A percentile compares a stretch with the other conserved stretches of the same genome.
Conservation (phyloP, 1,139 yeast species). For the Blastobotrys niveus region DNA sequence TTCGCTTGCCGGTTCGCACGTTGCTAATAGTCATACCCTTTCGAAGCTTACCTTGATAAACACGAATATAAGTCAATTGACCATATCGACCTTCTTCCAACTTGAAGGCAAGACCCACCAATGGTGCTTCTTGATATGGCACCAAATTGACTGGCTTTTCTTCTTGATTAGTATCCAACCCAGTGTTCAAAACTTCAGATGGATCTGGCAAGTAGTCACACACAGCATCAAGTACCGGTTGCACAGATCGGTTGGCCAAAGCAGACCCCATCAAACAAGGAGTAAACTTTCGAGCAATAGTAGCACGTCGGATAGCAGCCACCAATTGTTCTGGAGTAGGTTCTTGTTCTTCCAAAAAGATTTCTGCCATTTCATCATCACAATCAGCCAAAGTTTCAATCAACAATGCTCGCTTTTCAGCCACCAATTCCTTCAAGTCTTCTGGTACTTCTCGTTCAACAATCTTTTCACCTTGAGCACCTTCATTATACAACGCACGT, state of each 20-base stretch:
- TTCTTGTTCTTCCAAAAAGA: slow-evolving; percentile 81
- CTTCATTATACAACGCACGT: slow-evolving; percentile 84
- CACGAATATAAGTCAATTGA: slow-evolving; percentile 92
- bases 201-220: slow-evolving; percentile 96
- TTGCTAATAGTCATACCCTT: slow-evolving; percentile 88
- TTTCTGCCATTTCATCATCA: slow-evolving; percentile 93
- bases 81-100: slow-evolving; percentile 98
- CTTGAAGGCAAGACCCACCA: slow-evolving; percentile 95
- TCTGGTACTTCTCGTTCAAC: slow-evolving; percentile 64
- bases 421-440: slow-evolving; percentile 66
- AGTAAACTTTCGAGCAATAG: slow-evolving; percentile 93
- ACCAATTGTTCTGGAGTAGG: slow-evolving; percentile 81
- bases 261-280: slow-evolving; percentile 99
- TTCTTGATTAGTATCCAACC: slow-evolving; percentile 65
- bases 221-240: slow-evolving; percentile 91
- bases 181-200: slow-evolving; percentile 83
- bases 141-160: slow-evolving; percentile 70
- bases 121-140: slow-evolving; percentile 72
- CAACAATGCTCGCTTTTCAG: slow-evolving; percentile 73
- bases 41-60: slow-evolving; percentile 89
- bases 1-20: slow-evolving; percentile 86
- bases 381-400: slow-evolving; percentile 96
- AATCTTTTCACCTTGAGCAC: slow-evolving; percentile 81
- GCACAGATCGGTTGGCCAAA: slow-evolving; percentile 89
- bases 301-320: slow-evolving; percentile 86